Evolutionary conservation across 2,329 filamentous ascomycete species (phyloP).

Genomic region (Dothiorella sarmentorum): DNA sequence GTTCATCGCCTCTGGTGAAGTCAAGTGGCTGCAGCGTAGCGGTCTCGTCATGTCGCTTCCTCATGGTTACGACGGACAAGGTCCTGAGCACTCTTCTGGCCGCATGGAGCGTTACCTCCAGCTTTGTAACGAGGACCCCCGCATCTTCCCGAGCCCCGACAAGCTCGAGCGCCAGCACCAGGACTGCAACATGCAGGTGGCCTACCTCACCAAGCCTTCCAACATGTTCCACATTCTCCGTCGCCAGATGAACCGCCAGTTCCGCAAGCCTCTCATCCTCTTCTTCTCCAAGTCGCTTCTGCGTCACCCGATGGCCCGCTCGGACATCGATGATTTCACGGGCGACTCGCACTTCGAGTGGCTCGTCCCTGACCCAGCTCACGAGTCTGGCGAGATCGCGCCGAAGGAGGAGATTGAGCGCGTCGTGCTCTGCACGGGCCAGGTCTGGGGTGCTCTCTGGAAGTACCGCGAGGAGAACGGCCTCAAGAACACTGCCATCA

Average conservation of each 20-base stretch:
- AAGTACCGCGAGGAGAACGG: slow-evolving; percentile 88
- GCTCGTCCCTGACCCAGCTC: slow-evolving; percentile 89
- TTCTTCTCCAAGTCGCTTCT: slow-evolving; percentile 99
- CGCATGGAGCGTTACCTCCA: slow-evolving; percentile 97
- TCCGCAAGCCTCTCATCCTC: slow-evolving; percentile 94
- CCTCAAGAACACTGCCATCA: slow-evolving; percentile 88
- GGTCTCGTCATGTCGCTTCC: slow-evolving; percentile 94
- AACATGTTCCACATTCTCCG: slow-evolving; percentile 96
- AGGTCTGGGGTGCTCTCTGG: slow-evolving; percentile 85
- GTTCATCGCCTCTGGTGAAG: slow-evolving; percentile 95
- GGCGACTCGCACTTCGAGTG: slow-evolving; percentile 92
- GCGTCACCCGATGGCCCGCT: slow-evolving; percentile 88
- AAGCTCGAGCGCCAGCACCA: slow-evolving; percentile 97
- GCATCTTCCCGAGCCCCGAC: slow-evolving; percentile 81
- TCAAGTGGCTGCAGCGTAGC: slow-evolving; percentile 98
- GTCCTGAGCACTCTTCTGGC: slow-evolving; percentile 95
- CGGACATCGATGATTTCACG: slow-evolving; percentile 83
- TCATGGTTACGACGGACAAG: slow-evolving; percentile 97
- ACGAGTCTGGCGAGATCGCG: slow-evolving; percentile 71
- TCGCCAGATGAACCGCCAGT: slow-evolving; percentile 97
- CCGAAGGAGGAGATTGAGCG: slow-evolving; percentile 84
- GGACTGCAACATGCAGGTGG: slow-evolving; percentile 99
- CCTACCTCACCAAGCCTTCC: slow-evolving; percentile 91
- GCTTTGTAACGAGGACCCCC: slow-evolving; percentile 94
- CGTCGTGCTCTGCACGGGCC: slow-evolving; percentile 89